phyloP scores from a whole-genome alignment of 768 basidiomycete species.

The Kwoniella dejecticola region DNA sequence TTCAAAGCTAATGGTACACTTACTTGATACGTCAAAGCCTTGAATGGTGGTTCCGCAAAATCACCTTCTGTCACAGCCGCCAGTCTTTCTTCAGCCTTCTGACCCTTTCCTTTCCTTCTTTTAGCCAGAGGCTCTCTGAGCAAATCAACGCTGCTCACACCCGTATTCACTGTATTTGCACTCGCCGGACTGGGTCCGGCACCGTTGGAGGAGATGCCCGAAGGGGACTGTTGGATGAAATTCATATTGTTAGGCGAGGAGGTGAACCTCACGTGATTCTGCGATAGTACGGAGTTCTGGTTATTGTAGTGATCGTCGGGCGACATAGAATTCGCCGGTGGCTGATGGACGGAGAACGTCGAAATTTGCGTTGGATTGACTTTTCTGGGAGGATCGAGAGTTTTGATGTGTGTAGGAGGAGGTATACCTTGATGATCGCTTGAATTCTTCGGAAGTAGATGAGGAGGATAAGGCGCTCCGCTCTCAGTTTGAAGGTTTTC shows the following conservation, averaged over 20 bases:
- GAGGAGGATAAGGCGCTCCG: neutral
- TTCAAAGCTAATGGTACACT: neutral
- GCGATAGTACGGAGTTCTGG: neutral
- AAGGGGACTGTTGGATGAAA: slow-evolving; percentile 12
- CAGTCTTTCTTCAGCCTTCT: slow-evolving; percentile 36
- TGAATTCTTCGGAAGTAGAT: neutral
- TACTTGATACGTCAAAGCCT: slow-evolving; percentile 40
- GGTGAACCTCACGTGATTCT: slow-evolving; percentile 24
- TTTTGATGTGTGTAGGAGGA: slow-evolving; percentile 17
- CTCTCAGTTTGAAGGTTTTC: slow-evolving; percentile 7
- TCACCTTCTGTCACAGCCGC: slow-evolving; percentile 28
- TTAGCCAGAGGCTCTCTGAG: neutral
- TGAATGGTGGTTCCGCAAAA: slow-evolving; percentile 44
- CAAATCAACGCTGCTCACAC: slow-evolving; percentile 5
- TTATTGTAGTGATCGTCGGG: slow-evolving; percentile 7
- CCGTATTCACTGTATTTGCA: slow-evolving; percentile 1
- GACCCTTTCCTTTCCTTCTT: slow-evolving; percentile 27
- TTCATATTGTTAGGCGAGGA: slow-evolving; percentile 19
- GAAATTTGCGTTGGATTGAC: neutral
- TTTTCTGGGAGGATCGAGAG: slow-evolving; percentile 17
- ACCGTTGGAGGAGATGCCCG: slow-evolving; percentile 14
- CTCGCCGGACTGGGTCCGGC: slow-evolving; percentile 17
- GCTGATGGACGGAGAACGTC: neutral
- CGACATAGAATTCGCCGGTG: slow-evolving; percentile 1
- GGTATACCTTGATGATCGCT: slow-evolving; percentile 10